Evolutionary conservation across 345 rosid genomes (phyloP), one percentile per base, ranked within the genome.

Genomic region (Anacardium occidentale): DNA sequence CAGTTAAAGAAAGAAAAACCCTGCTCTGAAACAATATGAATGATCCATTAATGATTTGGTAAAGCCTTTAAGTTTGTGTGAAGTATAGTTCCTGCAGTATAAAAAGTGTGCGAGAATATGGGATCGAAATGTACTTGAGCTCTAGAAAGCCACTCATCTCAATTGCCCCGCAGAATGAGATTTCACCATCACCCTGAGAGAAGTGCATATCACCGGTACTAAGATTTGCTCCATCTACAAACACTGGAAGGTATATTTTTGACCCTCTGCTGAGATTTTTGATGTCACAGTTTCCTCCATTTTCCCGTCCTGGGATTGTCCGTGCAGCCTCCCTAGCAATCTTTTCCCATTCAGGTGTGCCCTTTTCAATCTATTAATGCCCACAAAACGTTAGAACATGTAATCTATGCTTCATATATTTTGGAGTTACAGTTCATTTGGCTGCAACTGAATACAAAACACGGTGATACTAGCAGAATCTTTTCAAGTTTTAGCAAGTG

Each of bases 161-260:
- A 3, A 94, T 94, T 56, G 97, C 98, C 1, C 98, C 97, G 1
- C 98, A 94, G 86, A 94, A 88, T 3, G 98, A 77, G 71, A 94
- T 80, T 81, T 94, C 98, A 59, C 97, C 98, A 75, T 92, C 98
- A 17, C 97, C 98, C 85, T 92, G 95, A 11, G 98, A 94, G 68
- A 91, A 94, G 77, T 94, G 98, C 98, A 94, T 94, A 52, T 94
- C 97, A 14, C 98, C 97, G 0, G 96, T 89, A 61, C 97, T 94
- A 66, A 94, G 80, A 66, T 92, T 91, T 42, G 97, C 98, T 25
- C 97, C 97, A 52, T 91, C 98, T 3, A 94, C 86, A 51, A 90
- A 91, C 40, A 94, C 97, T 1, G 98, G 95, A 59, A 94, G 91
- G 58, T 91, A 94, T 69, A 90, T 74, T 72, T 86, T 94, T 5